A percentile compares a stretch with the other conserved stretches of the same genome.
Evolutionary conservation across 1,139 yeast genomes (phyloP).

Genomic region (Pichia sp.): DNA sequence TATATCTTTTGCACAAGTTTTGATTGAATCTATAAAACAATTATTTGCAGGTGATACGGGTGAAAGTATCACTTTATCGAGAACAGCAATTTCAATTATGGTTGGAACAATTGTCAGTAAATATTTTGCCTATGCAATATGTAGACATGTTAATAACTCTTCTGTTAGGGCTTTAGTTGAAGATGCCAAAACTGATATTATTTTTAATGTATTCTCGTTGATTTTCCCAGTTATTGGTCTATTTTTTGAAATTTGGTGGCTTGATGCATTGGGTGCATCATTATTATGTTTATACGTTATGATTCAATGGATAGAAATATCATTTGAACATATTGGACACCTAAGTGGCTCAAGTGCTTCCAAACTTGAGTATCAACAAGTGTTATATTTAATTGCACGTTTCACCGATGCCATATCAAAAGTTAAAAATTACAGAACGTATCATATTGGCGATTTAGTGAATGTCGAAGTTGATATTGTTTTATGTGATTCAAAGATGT

Average conservation of each 20-base stretch:
- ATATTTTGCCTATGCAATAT: conserved; percentile 58
- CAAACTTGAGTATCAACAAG: conserved; percentile 55
- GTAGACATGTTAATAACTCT: conserved; percentile 55
- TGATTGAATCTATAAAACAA: conserved; percentile 48
- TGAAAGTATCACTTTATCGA: conserved; percentile 44
- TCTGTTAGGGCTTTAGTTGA: conserved; percentile 76
- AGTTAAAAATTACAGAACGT: conserved; percentile 63
- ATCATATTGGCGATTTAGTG: conserved; percentile 72
- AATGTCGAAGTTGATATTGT: conserved; percentile 75
- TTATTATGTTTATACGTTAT: conserved; percentile 57
- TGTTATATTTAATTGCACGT: conserved; percentile 59
- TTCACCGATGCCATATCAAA: conserved; percentile 63
- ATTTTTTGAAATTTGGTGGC: conserved; percentile 53
- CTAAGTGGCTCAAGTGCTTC: conserved; percentile 70
- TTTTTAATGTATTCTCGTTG: conserved; percentile 64
- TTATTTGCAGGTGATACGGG: conserved; percentile 23
- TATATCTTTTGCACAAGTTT: conserved; percentile 67
- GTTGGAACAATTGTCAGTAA: conserved; percentile 53
- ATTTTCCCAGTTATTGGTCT: conserved; percentile 63
- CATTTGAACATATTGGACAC: conserved; percentile 66
- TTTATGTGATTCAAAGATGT: conserved; percentile 42
- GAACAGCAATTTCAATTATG: conserved; percentile 57
- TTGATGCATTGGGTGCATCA: conserved; percentile 70
- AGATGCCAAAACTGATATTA: conserved; percentile 73
- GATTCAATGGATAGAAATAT: conserved; percentile 52